These are phyloP conservation scores for Trametes cubensis DNA, from an alignment of 768 basidiomycete species.

Conservation along the genomic window DNA sequence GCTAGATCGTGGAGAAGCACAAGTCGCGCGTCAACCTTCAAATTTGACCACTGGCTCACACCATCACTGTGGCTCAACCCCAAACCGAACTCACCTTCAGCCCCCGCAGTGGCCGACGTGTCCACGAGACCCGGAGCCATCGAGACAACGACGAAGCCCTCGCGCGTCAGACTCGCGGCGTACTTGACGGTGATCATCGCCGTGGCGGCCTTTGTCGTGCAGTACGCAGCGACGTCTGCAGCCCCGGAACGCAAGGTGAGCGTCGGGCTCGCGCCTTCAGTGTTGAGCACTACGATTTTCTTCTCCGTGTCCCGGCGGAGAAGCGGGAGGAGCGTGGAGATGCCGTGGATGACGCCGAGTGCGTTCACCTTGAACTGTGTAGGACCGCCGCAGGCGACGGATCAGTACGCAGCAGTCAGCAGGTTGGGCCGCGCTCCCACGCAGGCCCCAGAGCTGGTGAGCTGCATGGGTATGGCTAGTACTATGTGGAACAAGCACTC, in stretches of 20 bases:
- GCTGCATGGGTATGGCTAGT: not conserved
- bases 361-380: slow-evolving; percentile 40
- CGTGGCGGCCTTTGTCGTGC: slow-evolving; percentile 41
- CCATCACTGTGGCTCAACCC: not conserved
- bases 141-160: slow-evolving; percentile 39
- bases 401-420: not conserved
- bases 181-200: slow-evolving; percentile 45
- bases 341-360: slow-evolving; percentile 39
- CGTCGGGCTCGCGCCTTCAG: slow-evolving; percentile 35
- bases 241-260: slow-evolving; percentile 24
- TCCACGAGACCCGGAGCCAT: slow-evolving; percentile 41
- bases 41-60: no score
- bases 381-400: not conserved
- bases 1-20: not conserved
- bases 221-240: slow-evolving; percentile 33
- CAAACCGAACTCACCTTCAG: not conserved
- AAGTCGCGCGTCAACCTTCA: not conserved
- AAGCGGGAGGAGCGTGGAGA: slow-evolving; percentile 43
- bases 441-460: no score
- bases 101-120: slow-evolving; percentile 22
- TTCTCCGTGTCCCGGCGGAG: slow-evolving; percentile 36
- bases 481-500: not conserved
- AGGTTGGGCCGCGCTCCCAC: no score
- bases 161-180: slow-evolving; percentile 34
- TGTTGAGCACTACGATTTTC: slow-evolving; percentile 39